Evolutionary conservation across 148 eudicot genomes (phyloP).

Genomic region (Fallopia convolvulus): DNA sequence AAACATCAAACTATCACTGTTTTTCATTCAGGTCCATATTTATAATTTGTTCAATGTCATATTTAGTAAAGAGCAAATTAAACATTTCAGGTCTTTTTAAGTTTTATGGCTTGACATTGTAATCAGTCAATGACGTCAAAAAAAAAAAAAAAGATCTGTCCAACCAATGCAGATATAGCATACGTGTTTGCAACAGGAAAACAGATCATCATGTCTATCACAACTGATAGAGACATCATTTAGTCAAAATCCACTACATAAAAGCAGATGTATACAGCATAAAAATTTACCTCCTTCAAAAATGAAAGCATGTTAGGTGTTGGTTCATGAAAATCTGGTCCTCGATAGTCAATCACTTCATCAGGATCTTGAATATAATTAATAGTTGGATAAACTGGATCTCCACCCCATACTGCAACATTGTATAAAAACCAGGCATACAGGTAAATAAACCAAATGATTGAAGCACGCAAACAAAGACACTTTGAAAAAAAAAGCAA

Average conservation of each 20-base stretch:
- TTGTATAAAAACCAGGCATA: constrained; percentile 1
- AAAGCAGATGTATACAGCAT: not conserved
- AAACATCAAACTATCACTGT: not conserved
- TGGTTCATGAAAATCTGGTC: constrained; percentile 98
- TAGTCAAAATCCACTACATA: constrained; percentile 1
- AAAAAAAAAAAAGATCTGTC: not conserved
- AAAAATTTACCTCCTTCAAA: constrained; percentile 68
- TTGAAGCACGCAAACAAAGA: constrained; percentile 2
- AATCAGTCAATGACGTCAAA: not conserved
- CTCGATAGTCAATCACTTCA: constrained; percentile 80
- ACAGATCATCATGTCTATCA: not conserved
- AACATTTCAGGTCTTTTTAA: not conserved
- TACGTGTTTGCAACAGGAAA: not conserved
- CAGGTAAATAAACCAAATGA: not conserved
- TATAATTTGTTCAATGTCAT: not conserved
- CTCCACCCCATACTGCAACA: constrained; percentile 99
- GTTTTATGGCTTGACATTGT: not conserved
- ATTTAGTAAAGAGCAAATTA: not conserved
- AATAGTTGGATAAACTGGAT: constrained; percentile 96
- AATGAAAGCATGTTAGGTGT: constrained; percentile 74
- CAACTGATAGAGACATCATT: not conserved
- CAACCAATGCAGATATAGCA: constrained; percentile 1
- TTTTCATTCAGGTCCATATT: not conserved
- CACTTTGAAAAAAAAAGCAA: not conserved
- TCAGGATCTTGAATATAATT: constrained; percentile 97